Evolutionary conservation across 345 rosid species (phyloP).

Genomic region (Trapa incisa): DNA sequence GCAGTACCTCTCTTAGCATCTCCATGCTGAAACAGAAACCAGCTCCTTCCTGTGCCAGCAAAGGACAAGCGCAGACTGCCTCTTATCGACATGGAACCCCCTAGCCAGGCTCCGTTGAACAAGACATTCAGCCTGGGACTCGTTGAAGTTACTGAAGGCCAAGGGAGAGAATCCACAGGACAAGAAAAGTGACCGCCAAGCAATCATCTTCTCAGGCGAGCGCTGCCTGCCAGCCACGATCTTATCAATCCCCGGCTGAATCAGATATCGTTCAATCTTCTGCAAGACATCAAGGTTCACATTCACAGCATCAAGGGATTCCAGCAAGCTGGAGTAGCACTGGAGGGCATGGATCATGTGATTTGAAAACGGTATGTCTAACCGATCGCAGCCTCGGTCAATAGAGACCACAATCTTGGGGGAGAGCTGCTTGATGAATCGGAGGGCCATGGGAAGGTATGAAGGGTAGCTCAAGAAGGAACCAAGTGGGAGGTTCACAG

Average conservation of each 20-base stretch:
- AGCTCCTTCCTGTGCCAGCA: slow-evolving; percentile 89
- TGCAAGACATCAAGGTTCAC: slow-evolving; percentile 52
- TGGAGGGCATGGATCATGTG: slow-evolving; percentile 61
- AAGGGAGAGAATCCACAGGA: slow-evolving; percentile 61
- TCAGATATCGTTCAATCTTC: slow-evolving; percentile 70
- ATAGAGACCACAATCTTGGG: slow-evolving; percentile 72
- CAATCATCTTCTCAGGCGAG: slow-evolving; percentile 39
- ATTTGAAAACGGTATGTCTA: slow-evolving; percentile 64
- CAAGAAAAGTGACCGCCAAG: slow-evolving; percentile 62
- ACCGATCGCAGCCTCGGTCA: slow-evolving; percentile 72
- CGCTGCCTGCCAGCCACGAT: slow-evolving; percentile 50
- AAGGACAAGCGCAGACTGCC: slow-evolving; percentile 57
- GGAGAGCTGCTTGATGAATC: slow-evolving; percentile 58
- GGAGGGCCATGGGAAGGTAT: slow-evolving; percentile 41
- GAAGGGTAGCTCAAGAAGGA: slow-evolving; percentile 47
- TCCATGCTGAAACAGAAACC: slow-evolving; percentile 83
- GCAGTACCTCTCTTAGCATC: slow-evolving; percentile 32
- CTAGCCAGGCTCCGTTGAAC: slow-evolving; percentile 47
- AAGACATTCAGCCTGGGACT: slow-evolving; percentile 78
- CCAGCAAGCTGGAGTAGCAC: slow-evolving; percentile 48
- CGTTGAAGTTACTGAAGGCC: slow-evolving; percentile 64
- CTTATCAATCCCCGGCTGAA: slow-evolving; percentile 60
- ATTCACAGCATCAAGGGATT: slow-evolving; percentile 77
- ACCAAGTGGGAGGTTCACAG: slow-evolving; percentile 58
- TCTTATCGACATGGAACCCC: slow-evolving; percentile 82